These are phyloP conservation scores for Metarhizium brunneum DNA, from an alignment of 2,329 filamentous ascomycete genomes.

Conservation along the genomic window DNA sequence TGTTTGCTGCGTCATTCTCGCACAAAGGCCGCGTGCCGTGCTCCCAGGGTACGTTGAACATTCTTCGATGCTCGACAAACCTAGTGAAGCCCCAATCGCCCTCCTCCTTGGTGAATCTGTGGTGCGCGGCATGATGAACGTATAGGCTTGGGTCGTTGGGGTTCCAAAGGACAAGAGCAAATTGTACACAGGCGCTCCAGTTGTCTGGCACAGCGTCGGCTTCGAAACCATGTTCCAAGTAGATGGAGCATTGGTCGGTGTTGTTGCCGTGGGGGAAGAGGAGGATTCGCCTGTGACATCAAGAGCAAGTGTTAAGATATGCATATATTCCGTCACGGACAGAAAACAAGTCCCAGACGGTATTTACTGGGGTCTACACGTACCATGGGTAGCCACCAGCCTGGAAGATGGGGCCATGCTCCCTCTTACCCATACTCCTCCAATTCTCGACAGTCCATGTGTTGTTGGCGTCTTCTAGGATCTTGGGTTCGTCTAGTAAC, in stretches of 20 bases:
- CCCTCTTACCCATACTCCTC: slow-evolving; percentile 65
- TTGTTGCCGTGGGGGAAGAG: slow-evolving; percentile 96
- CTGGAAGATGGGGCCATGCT: slow-evolving; percentile 81
- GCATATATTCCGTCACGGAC: background rate
- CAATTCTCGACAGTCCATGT: slow-evolving; percentile 88
- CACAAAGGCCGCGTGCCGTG: slow-evolving; percentile 59
- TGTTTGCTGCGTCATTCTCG: slow-evolving; percentile 67
- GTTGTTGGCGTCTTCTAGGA: slow-evolving; percentile 62
- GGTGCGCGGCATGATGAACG: slow-evolving; percentile 74
- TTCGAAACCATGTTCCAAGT: slow-evolving; percentile 89
- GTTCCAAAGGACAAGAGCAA: slow-evolving; percentile 90
- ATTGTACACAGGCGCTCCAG: slow-evolving; percentile 96
- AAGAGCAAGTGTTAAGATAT: background rate
- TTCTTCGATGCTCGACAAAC: slow-evolving; percentile 77
- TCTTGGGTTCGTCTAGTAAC: slow-evolving; percentile 66
- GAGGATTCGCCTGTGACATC: slow-evolving; percentile 65
- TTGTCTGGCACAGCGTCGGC: slow-evolving; percentile 69
- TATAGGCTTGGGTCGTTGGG: slow-evolving; percentile 83
- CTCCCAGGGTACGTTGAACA: slow-evolving; percentile 75
- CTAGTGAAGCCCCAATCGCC: slow-evolving; percentile 99
- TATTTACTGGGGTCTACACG: slow-evolving; percentile 17
- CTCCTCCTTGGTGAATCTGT: slow-evolving; percentile 93
- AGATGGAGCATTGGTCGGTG: slow-evolving; percentile 87
- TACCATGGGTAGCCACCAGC: slow-evolving; percentile 84
- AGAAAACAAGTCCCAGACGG: background rate